phyloP scores from a whole-genome alignment of 805 yeast species.

The Wickerhamiella dianesei region DNA sequence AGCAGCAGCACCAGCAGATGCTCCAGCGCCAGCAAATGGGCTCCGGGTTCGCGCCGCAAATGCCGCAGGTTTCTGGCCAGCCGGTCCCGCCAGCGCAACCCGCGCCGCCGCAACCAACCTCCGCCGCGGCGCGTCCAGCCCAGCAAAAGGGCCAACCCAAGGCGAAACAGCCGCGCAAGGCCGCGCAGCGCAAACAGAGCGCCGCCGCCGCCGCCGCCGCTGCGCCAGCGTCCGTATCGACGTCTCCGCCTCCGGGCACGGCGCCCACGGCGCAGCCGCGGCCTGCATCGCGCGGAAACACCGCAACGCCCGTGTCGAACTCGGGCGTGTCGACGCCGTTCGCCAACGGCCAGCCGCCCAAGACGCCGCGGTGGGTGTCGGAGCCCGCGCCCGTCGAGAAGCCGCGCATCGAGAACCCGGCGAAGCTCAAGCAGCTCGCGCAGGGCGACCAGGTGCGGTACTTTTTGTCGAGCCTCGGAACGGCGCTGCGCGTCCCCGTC shows the following conservation, averaged over 20 bases:
- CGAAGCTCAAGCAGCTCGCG: slow-evolving; percentile 21
- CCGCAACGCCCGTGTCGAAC: not conserved
- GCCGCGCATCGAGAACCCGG: slow-evolving; percentile 16
- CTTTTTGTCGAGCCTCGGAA: slow-evolving; percentile 24
- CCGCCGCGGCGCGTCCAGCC: not conserved
- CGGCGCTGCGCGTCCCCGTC: slow-evolving; percentile 24
- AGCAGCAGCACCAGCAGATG: slow-evolving; percentile 11
- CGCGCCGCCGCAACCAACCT: slow-evolving; percentile 1
- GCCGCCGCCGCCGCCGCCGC: slow-evolving; percentile 14
- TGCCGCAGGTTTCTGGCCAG: too few species aligned
- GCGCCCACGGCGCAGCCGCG: slow-evolving; percentile 20
- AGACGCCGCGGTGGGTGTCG: slow-evolving; percentile 7
- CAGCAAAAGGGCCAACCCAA: not conserved
- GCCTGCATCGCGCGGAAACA: not conserved
- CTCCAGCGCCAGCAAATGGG: slow-evolving; percentile 6
- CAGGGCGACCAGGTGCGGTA: slow-evolving; percentile 22
- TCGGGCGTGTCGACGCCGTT: slow-evolving; percentile 1
- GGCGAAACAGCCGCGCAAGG: not conserved
- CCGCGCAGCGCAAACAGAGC: not conserved
- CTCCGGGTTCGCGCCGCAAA: not conserved
- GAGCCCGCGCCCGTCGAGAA: slow-evolving; percentile 10
- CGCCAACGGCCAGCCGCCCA: slow-evolving; percentile 4
- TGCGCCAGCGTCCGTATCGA: not conserved
- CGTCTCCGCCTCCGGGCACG: not conserved
- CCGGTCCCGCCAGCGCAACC: too few species aligned